A percentile compares a stretch with the other conserved stretches of the same genome.
Conservation (phyloP, 257 asterid species). For the Paraleonurus japonicus region DNA sequence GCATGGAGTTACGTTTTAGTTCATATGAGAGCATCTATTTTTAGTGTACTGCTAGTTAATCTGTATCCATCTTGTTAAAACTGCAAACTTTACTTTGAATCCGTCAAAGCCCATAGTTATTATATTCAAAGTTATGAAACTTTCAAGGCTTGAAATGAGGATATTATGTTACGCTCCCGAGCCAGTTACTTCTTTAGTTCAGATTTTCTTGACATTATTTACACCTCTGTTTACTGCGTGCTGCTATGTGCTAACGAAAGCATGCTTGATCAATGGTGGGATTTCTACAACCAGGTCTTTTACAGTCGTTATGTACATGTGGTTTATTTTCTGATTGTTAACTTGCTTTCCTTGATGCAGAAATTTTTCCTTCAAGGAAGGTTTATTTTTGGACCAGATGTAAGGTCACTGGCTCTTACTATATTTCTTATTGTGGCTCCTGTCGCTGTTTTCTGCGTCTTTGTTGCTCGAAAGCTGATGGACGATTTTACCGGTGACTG, state of each 20-base stretch:
- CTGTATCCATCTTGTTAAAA: constrained; percentile 1
- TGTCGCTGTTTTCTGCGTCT: constrained; percentile 69
- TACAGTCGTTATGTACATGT: background rate
- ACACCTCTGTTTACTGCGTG: background rate
- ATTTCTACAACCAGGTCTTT: background rate
- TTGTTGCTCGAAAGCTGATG: constrained; percentile 84
- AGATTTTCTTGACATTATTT: background rate
- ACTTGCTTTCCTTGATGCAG: constrained; percentile 45
- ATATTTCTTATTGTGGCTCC: constrained; percentile 88
- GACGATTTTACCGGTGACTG: constrained; percentile 61
- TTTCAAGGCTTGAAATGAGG: constrained; percentile 2
- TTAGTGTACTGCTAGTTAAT: background rate
- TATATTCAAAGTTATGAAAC: background rate
- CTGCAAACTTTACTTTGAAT: background rate
- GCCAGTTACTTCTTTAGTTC: background rate
- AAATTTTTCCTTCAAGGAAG: constrained; percentile 83
- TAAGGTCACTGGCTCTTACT: constrained; percentile 80
- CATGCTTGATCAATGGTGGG: background rate
- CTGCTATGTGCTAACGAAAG: background rate
- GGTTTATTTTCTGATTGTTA: constrained; percentile 17
- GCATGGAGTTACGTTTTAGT: background rate
- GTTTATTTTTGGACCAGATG: constrained; percentile 94
- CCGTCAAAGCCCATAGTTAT: background rate
- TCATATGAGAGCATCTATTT: background rate
- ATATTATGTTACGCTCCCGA: background rate